Conservation (phyloP, 2,329 filamentous ascomycete genomes). For the Arthrocladium fulminans region DNA sequence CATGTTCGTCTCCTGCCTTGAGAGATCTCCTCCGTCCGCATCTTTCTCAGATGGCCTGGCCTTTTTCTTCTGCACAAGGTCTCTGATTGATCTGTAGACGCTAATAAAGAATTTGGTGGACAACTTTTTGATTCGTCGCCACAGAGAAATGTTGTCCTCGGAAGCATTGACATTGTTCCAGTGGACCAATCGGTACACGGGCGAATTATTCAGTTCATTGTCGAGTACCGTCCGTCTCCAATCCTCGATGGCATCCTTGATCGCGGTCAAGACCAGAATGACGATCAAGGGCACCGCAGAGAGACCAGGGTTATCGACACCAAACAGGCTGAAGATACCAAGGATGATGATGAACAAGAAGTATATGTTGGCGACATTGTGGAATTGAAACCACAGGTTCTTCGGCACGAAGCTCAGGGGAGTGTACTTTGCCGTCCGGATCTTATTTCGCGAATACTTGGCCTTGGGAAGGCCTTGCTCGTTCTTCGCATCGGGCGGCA, state of each 20-base stretch:
- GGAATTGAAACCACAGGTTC: constrained; percentile 95
- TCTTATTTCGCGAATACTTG: constrained; percentile 83
- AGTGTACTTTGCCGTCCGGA: constrained; percentile 95
- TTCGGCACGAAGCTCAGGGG: constrained; percentile 91
- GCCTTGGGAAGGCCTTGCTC: constrained; percentile 66
- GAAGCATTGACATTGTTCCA: constrained; percentile 92
- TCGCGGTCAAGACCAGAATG: constrained; percentile 75
- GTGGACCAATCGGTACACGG: constrained; percentile 77
- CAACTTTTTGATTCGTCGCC: constrained; percentile 87
- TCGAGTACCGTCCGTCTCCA: constrained; percentile 86
- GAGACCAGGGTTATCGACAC: constrained; percentile 78
- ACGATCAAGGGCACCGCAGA: constrained; percentile 88
- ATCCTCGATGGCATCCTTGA: constrained; percentile 95
- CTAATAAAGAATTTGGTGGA: constrained; percentile 55
- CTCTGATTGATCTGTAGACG: constrained; percentile 43
- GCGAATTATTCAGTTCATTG: constrained; percentile 90
- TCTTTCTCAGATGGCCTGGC: constrained; percentile 43
- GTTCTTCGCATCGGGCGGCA: constrained; percentile 67
- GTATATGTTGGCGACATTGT: constrained; percentile 97
- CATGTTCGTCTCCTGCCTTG: constrained; percentile 58
- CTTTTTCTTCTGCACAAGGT: constrained; percentile 33
- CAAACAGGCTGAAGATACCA: constrained; percentile 89
- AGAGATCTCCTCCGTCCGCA: constrained; percentile 37
- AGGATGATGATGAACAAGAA: constrained; percentile 95
- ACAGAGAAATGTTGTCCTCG: constrained; percentile 73